Evolutionary conservation across 306 rosid genomes (phyloP).

Genomic region (Begonia loranthoides): DNA sequence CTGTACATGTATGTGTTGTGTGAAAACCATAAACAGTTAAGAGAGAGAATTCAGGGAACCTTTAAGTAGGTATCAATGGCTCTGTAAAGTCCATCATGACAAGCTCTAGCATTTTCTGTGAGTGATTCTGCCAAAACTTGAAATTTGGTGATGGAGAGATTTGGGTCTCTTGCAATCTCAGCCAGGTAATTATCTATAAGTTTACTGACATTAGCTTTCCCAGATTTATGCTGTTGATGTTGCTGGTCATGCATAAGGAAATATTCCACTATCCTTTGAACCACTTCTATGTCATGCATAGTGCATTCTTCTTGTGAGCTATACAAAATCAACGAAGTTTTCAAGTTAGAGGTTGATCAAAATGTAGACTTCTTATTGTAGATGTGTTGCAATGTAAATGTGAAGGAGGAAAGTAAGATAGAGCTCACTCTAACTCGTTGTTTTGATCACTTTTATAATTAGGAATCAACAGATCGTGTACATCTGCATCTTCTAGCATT

Average conservation of each 20-base stretch:
- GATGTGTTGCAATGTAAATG: neutral
- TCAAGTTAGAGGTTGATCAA: constrained; percentile 8
- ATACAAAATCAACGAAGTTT: constrained; percentile 12
- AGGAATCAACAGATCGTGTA: constrained; percentile 73
- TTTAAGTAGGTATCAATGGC: constrained; percentile 86
- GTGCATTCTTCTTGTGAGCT: constrained; percentile 45
- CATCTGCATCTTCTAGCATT: constrained; percentile 79
- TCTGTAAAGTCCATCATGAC: constrained; percentile 82
- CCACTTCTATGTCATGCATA: constrained; percentile 62
- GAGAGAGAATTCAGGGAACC: constrained; percentile 28
- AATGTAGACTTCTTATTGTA: neutral
- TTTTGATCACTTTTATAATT: constrained; percentile 48
- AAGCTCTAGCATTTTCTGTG: constrained; percentile 64
- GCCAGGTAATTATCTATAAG: constrained; percentile 80
- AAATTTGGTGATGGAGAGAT: constrained; percentile 67
- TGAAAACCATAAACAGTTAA: constrained; percentile 3
- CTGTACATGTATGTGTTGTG: neutral
- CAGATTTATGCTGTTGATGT: constrained; percentile 45
- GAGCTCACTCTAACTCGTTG: constrained; percentile 46
- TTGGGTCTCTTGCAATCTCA: constrained; percentile 83
- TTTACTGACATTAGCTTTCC: constrained; percentile 57
- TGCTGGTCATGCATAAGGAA: constrained; percentile 82
- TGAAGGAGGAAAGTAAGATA: neutral
- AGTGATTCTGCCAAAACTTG: constrained; percentile 70
- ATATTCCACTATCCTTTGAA: constrained; percentile 78